Conservation (phyloP, 768 basidiomycete genomes). For the Lentinula sp. region DNA sequence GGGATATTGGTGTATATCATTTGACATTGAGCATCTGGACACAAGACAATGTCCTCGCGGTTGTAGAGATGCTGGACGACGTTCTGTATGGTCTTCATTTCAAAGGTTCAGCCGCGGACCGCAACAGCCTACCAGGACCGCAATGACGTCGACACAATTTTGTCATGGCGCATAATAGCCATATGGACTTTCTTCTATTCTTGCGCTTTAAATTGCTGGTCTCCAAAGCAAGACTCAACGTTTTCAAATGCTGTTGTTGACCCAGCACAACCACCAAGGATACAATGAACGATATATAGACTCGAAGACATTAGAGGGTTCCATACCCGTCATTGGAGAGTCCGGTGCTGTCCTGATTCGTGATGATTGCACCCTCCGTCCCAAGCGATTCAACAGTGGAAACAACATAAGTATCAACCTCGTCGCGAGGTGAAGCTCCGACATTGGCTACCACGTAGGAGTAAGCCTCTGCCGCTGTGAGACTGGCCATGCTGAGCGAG, state of each 20-base stretch:
- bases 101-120: not conserved
- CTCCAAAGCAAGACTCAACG: too few relatives aligned
- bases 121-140: not conserved
- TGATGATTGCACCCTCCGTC: conserved; percentile 12
- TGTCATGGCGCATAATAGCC: not conserved
- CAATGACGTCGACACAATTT: not conserved
- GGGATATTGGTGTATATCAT: conserved; percentile 7
- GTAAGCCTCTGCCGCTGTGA: conserved; percentile 13
- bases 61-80: not conserved
- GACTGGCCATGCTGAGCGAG: conserved; percentile 12
- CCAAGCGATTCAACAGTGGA: conserved; percentile 14
- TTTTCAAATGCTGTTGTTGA: too few relatives aligned
- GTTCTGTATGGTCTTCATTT: not conserved
- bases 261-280: too few relatives aligned
- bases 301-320: too few relatives aligned
- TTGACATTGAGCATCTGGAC: conserved; percentile 3
- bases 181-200: not conserved
- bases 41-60: not conserved
- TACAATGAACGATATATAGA: too few relatives aligned
- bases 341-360: conserved; percentile 8
- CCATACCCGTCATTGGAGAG: too few relatives aligned
- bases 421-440: conserved; percentile 14
- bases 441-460: conserved; percentile 13
- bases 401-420: conserved; percentile 15
- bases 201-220: not conserved